Conservation (phyloP, 2,329 filamentous ascomycete genomes). For the Ophiosphaerella narmari region DNA sequence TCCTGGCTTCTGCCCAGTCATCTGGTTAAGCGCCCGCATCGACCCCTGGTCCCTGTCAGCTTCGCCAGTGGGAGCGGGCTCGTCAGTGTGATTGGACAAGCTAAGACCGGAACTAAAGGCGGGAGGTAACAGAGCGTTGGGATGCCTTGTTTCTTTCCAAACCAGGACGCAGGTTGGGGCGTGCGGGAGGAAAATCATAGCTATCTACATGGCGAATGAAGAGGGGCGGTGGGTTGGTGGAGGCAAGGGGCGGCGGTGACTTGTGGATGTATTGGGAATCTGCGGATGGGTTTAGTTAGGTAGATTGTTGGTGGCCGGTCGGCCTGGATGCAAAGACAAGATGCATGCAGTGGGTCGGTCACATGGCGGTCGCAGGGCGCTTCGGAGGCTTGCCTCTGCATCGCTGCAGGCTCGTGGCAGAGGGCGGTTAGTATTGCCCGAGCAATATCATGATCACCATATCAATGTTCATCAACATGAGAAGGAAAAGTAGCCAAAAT, state of each 20-base stretch:
- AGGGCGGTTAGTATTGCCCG: too few species aligned
- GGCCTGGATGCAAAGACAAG: not conserved
- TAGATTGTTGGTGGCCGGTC: not conserved
- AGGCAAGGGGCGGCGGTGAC: not conserved
- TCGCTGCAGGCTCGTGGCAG: too few species aligned
- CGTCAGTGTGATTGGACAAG: constrained; percentile 3
- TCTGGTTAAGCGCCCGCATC: constrained; percentile 1
- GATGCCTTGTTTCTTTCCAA: constrained; percentile 5
- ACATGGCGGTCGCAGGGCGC: constrained; percentile 8
- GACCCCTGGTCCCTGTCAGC: not conserved
- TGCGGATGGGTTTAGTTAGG: too few species aligned
- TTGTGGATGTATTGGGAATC: too few species aligned
- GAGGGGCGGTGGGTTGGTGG: not conserved
- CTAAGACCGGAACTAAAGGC: constrained; percentile 4
- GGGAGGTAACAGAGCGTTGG: constrained; percentile 32
- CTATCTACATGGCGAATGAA: not conserved
- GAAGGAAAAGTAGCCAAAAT: too few species aligned
- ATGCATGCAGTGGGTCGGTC: constrained; percentile 1
- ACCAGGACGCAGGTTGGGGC: not conserved
- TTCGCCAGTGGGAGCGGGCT: not conserved
- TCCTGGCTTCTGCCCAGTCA: constrained; percentile 14
- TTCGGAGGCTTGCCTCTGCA: not conserved
- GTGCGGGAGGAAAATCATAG: too few species aligned
- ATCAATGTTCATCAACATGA: too few species aligned
- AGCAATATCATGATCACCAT: too few species aligned